These are phyloP conservation scores for Trichoderma atroviride DNA, from an alignment of 2,329 filamentous ascomycete species.

Conservation along the genomic window DNA sequence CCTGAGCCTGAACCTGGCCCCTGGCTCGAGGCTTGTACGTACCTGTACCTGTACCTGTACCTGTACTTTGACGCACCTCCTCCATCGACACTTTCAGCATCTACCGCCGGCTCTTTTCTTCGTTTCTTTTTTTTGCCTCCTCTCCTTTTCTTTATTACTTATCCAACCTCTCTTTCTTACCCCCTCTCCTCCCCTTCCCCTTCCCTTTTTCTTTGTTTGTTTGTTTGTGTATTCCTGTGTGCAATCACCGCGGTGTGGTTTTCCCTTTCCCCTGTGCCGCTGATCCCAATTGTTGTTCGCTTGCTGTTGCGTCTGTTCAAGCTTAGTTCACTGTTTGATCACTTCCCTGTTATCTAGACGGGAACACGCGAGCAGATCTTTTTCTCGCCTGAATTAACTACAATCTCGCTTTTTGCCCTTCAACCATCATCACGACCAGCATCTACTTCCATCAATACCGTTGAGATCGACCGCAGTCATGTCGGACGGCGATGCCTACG, in stretches of 20 bases:
- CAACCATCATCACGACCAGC: neutral
- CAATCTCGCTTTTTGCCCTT: neutral
- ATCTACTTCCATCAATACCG: neutral
- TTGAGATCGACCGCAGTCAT: constrained; percentile 9
- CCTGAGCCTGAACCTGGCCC: neutral
- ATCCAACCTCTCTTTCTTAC: constrained; percentile 5
- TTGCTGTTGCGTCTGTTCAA: neutral
- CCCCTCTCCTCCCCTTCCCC: neutral
- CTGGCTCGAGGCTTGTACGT: neutral
- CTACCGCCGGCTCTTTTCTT: neutral
- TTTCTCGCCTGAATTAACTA: neutral
- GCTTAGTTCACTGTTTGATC: neutral
- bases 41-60: neutral
- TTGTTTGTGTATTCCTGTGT: constrained; percentile 2
- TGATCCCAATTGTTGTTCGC: constrained; percentile 1
- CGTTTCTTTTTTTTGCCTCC: neutral
- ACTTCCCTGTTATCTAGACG: neutral
- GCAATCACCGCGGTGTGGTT: neutral
- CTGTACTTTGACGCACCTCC: neutral
- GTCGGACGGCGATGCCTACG: constrained; percentile 15
- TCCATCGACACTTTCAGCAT: constrained; percentile 13
- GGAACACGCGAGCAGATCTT: neutral
- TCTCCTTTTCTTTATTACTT: constrained; percentile 16
- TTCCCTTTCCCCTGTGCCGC: neutral
- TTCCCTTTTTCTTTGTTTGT: neutral